Percentiles rank a stretch among this genome's conserved stretches.
These are phyloP conservation scores for Fraxinus velutina DNA, from an alignment of 305 asterid genomes.

Conservation along the genomic window DNA sequence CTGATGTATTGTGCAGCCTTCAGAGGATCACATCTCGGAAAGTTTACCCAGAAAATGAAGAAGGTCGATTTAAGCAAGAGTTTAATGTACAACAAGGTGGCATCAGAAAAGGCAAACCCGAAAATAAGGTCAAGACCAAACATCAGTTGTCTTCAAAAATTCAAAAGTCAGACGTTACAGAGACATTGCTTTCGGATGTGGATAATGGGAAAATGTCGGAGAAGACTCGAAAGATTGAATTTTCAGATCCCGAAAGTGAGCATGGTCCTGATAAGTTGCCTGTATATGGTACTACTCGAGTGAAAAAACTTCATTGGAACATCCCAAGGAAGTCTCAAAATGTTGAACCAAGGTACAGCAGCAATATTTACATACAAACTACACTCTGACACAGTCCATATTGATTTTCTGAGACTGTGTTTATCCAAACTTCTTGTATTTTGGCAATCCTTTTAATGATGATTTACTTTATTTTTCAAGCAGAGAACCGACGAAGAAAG, in stretches of 20 bases:
- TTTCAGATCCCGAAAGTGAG: constrained; percentile 54
- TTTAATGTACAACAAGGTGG: constrained; percentile 62
- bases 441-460: constrained; percentile 11
- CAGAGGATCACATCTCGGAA: constrained; percentile 50
- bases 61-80: constrained; percentile 65
- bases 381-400: not conserved
- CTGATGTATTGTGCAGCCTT: constrained; percentile 48
- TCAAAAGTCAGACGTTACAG: constrained; percentile 46
- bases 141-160: constrained; percentile 45
- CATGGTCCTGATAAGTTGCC: constrained; percentile 32
- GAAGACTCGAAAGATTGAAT: constrained; percentile 44
- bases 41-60: constrained; percentile 53
- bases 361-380: not conserved
- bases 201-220: constrained; percentile 33
- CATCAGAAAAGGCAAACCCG: constrained; percentile 52
- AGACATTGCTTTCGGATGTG: constrained; percentile 33
- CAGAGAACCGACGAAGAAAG: constrained; percentile 48
- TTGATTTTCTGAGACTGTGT: not conserved
- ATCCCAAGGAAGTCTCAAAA: constrained; percentile 56
- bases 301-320: constrained; percentile 47
- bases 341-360: constrained; percentile 61
- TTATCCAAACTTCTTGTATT: not conserved
- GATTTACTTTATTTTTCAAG: not conserved
- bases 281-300: constrained; percentile 28
- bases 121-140: constrained; percentile 50